Percentiles rank a stretch among this genome's conserved stretches.
phyloP scores from a whole-genome alignment of 2,329 filamentous ascomycete species.

The Elsinoe australis region DNA sequence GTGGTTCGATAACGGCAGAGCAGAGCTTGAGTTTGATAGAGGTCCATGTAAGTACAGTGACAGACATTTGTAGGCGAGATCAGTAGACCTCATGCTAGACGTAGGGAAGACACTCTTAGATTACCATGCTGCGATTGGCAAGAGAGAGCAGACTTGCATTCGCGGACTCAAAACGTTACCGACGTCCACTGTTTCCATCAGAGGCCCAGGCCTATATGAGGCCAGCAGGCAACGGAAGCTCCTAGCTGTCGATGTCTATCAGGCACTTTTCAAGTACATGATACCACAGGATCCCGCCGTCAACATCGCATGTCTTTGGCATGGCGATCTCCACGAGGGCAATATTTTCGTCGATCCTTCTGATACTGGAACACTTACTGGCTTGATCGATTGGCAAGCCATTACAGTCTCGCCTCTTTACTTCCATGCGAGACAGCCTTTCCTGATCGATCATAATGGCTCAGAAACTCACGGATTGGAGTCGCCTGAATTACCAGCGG shows the following conservation, averaged over 20 bases:
- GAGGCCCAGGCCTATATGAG: constrained; percentile 33
- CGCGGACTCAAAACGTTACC: constrained; percentile 28
- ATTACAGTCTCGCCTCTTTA: constrained; percentile 32
- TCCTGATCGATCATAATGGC: constrained; percentile 32
- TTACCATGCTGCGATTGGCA: constrained; percentile 30
- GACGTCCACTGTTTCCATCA: constrained; percentile 29
- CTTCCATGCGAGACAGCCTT: constrained; percentile 30
- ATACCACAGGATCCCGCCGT: neutral
- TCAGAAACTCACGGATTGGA: constrained; percentile 26
- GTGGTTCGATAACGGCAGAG: constrained; percentile 3
- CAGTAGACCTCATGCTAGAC: neutral
- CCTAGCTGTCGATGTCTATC: constrained; percentile 28
- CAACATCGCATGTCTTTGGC: constrained; percentile 25
- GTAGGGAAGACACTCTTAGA: constrained; percentile 28
- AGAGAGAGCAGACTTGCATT: constrained; percentile 30
- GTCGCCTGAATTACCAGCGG: constrained; percentile 25
- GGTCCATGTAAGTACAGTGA: constrained; percentile 15
- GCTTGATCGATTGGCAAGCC: constrained; percentile 34
- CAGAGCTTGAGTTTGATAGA: neutral
- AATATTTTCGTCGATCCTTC: constrained; percentile 33
- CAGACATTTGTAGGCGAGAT: neutral
- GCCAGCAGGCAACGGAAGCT: constrained; percentile 32
- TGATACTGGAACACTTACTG: constrained; percentile 28
- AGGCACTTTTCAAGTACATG: constrained; percentile 26
- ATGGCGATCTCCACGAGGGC: constrained; percentile 34